Base-by-base conservation (phyloP, 805 yeast species). In the Starmerella vitae region DNA sequence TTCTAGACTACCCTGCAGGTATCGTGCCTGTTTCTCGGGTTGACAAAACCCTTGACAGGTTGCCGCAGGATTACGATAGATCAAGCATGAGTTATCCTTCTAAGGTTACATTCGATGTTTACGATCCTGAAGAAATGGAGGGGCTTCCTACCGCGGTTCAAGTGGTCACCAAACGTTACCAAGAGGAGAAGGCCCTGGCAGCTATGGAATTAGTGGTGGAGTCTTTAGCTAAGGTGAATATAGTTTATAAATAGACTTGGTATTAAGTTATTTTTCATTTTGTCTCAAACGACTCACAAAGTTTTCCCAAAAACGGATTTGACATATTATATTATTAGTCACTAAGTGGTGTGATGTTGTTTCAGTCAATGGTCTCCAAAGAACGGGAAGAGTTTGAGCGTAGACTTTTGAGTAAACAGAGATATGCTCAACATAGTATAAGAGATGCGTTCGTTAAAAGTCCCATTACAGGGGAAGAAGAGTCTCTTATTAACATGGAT, bases 91-190 rank as follows among this genome's bases (percentile, higher is more conserved):
- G 61, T 50, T 62, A 58, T 4, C 50, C 63, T 4, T 78, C 74
- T 36, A 49, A 57, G 32, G 61, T 57, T 20, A 62, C 69, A 27
- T 63, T 61, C 45, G 57, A 59, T n/a, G 52, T 62, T 31, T 75
- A 72, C 57, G 66, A 72, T 46, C 67, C 77, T 1, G 66, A 60
- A 39, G 66, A 66, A 41, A 62, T 67, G 55, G 65, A 71, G 45
- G 78, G 78, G 4, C 71, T 76, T 41, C 76, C 83, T 0, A 74
- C 72, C 13, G 71, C 74, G 15, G 59, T 78, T 18, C 85, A 78
- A 56, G 60, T 78, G 26, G 72, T 76, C 4, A 72, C 78, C 14
- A 64, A 64, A 43, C 66, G 72, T 39, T 61, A 67, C 13, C 68
- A 74, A 49, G 86, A 78, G 48, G 85, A 78, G 51, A 75, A 74